Percentiles rank a stretch among this genome's conserved stretches.
These are phyloP conservation scores for Candida silvicultrix DNA, from an alignment of 805 yeast genomes.

Conservation along the genomic window DNA sequence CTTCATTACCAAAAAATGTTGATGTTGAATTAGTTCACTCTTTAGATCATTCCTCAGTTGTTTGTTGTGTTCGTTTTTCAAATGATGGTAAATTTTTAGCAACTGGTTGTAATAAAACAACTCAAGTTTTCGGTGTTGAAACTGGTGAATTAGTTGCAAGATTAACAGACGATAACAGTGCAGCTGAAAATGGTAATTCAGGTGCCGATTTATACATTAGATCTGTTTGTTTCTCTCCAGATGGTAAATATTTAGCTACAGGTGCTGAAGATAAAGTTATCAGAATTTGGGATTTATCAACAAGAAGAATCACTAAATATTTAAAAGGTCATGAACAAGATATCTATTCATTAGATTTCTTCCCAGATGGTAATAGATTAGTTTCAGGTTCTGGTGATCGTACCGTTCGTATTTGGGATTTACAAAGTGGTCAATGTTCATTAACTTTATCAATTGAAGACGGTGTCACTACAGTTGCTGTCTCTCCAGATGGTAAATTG, in stretches of 20 bases:
- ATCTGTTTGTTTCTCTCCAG: conserved; percentile 95
- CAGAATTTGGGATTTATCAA: conserved; percentile 91
- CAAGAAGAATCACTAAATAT: conserved; percentile 78
- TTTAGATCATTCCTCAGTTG: conserved; percentile 89
- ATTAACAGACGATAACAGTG: conserved; percentile 70
- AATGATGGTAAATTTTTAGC: conserved; percentile 90
- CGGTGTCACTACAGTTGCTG: conserved; percentile 97
- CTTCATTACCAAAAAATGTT: conserved; percentile 65
- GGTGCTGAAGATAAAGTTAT: conserved; percentile 90
- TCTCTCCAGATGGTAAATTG: conserved; percentile 88
- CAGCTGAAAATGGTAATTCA: conserved; percentile 30
- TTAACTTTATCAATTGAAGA: conserved; percentile 89
- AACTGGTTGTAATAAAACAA: conserved; percentile 93
- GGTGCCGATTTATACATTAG: conserved; percentile 86
- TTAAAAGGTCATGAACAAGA: conserved; percentile 96
- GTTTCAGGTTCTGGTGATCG: conserved; percentile 97
- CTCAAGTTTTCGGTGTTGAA: conserved; percentile 89
- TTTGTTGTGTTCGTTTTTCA: conserved; percentile 92
- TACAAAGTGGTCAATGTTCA: conserved; percentile 82
- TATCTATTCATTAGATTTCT: conserved; percentile 89
- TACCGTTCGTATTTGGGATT: conserved; percentile 95
- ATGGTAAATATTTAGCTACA: conserved; percentile 87
- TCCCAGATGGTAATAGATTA: conserved; percentile 88
- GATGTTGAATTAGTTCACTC: conserved; percentile 89
- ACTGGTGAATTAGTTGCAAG: conserved; percentile 87